A percentile compares a stretch with the other conserved stretches of the same genome.
Evolutionary conservation across 352 stramenopile genomes (phyloP).

Genomic region (Blastocystis sp.): DNA sequence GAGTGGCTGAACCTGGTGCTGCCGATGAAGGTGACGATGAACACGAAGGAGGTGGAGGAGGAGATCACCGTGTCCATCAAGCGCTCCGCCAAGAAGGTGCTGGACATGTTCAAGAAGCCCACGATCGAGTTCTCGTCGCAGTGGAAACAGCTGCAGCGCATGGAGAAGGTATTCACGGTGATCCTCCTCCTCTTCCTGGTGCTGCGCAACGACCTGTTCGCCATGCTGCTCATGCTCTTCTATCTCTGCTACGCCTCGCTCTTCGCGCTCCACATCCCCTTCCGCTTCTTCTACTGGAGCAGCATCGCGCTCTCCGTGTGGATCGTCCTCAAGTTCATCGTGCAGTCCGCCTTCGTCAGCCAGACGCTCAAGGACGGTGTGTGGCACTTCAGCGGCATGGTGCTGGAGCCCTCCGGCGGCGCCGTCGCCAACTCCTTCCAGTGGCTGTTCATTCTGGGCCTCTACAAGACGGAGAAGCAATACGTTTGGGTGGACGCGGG

Average conservation of each 20-base stretch:
- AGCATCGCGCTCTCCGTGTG: neutral
- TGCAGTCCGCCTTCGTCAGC: slow-evolving; percentile 24
- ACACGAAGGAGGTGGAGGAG: slow-evolving; percentile 30
- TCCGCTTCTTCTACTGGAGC: slow-evolving; percentile 45
- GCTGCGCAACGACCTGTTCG: slow-evolving; percentile 31
- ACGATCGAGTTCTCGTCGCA: slow-evolving; percentile 20
- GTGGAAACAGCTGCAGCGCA: slow-evolving; percentile 6
- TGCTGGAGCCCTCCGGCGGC: neutral
- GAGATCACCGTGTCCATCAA: neutral
- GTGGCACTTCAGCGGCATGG: slow-evolving; percentile 47
- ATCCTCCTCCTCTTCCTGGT: slow-evolving; percentile 32
- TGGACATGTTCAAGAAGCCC: slow-evolving; percentile 51
- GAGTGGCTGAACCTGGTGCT: slow-evolving; percentile 65
- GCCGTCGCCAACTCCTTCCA: slow-evolving; percentile 48
- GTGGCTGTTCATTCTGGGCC: slow-evolving; percentile 53
- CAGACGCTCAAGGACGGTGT: slow-evolving; percentile 31
- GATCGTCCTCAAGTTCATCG: slow-evolving; percentile 42
- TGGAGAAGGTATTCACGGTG: slow-evolving; percentile 53
- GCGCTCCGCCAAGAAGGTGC: neutral
- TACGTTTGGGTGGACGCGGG: neutral
- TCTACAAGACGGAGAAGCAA: slow-evolving; percentile 62
- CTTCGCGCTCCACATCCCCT: slow-evolving; percentile 57
- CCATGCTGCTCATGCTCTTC: slow-evolving; percentile 46
- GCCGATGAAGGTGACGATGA: slow-evolving; percentile 2
- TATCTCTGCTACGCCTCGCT: slow-evolving; percentile 64